Percentiles rank a stretch among this genome's conserved stretches.
Evolutionary conservation across 2,329 filamentous ascomycete genomes (phyloP).

Genomic region (Ophiocordyceps camponoti-leonardi): DNA sequence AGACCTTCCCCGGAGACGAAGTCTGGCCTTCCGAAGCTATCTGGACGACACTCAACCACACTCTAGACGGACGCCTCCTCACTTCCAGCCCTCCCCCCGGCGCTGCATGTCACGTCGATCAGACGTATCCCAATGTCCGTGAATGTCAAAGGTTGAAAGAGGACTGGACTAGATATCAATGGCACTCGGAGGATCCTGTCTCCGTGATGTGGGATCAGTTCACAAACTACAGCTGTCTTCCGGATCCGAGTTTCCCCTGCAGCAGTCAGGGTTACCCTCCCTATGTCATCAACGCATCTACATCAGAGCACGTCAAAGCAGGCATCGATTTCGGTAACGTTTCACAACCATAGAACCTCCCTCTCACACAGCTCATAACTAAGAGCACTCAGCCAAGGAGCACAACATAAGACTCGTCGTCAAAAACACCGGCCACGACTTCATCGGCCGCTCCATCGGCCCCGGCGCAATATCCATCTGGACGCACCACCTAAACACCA

Average conservation of each 20-base stretch:
- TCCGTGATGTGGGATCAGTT: constrained; percentile 22
- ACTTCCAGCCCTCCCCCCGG: constrained; percentile 18
- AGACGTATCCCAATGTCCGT: too few species aligned
- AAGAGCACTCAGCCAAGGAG: constrained; percentile 14
- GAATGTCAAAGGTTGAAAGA: constrained; percentile 11
- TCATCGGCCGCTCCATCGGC: constrained; percentile 25
- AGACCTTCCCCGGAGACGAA: constrained; percentile 25
- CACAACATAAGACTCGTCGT: constrained; percentile 24
- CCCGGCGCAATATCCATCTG: constrained; percentile 35
- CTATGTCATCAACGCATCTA: constrained; percentile 18
- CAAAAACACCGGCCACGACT: constrained; percentile 25
- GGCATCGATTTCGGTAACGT: constrained; percentile 24
- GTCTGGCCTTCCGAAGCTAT: constrained; percentile 27
- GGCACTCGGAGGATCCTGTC: constrained; percentile 12
- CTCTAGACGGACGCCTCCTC: constrained; percentile 23
- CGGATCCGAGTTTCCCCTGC: constrained; percentile 18
- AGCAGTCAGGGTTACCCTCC: constrained; percentile 15
- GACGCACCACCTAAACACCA: constrained; percentile 27
- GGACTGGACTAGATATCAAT: constrained; percentile 12
- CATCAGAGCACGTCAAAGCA: constrained; percentile 13
- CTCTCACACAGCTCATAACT: neutral
- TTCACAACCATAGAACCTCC: constrained; percentile 5
- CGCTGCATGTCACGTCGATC: constrained; percentile 13
- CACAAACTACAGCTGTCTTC: constrained; percentile 33
- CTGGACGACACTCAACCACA: constrained; percentile 29